Base-by-base conservation (phyloP, 148 eudicot species). In the Bassia scoparia region DNA sequence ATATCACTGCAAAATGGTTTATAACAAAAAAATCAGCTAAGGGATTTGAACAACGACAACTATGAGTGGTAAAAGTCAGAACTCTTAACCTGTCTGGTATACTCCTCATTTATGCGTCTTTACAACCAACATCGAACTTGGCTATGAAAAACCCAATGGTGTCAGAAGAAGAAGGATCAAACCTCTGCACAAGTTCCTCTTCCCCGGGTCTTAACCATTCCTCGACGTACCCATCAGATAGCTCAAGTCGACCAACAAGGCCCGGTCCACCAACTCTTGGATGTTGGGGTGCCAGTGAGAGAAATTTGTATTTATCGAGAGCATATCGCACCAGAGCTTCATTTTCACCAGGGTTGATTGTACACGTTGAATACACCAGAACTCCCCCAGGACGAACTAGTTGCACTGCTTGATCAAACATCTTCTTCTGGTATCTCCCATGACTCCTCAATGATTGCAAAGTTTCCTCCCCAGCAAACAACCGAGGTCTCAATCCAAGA, bases 401-500 rank as follows among this genome's bases (percentile, higher is more conserved):
- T 67, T 91, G 98, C 69, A 94, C 97, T 20, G 98, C 98, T 83
- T 94, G 97, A 74, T 94, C 97, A 76, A 94, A 82, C 98, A 94
- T 94, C 75, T 77, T 84, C 74, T 77, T 86, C 70, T 91, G 97
- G 70, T 94, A 94, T 77, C 70, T 91, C 27, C 88, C 90, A 74
- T 94, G 87, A 61, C 78, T 81, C 64, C 90, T 83, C 55, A 94
- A 83, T n/a, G 96, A 89, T 74, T 82, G 81, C 67, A 94, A 7
- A 7, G 93, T 91, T 55, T 91, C 98, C 83, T 89, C 94, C 23
- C 91, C 89, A 66, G 97, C 85, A 82, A 91, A 89, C 62, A 94
- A 69, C n/a, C 98, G 89, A 55, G 98, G 98, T 77, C 98, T 86
- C 50, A 94, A 76, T 27, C 98, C 98, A 82, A 94, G 96, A 71